A percentile compares a stretch with the other conserved stretches of the same genome.
These are phyloP conservation scores for Serendipita sp. DNA, from an alignment of 768 basidiomycete genomes.

Conservation along the genomic window DNA sequence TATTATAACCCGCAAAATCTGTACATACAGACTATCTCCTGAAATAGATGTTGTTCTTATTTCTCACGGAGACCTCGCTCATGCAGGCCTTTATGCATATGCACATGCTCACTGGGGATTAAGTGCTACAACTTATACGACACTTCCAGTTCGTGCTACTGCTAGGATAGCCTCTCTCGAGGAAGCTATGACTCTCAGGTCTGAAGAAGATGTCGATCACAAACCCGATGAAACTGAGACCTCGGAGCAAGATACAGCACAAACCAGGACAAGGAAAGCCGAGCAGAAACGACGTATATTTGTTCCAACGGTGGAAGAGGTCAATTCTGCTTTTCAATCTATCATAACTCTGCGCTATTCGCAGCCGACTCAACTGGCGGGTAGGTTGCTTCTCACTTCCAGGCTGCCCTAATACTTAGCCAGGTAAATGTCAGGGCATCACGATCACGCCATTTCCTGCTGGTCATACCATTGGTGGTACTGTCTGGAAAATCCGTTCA, in stretches of 20 bases:
- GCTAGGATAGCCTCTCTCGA: slow-evolving; percentile 81
- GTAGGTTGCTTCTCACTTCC: slow-evolving; percentile 25
- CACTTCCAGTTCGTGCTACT: slow-evolving; percentile 90
- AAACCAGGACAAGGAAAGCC: not conserved
- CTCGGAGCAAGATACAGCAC: not conserved
- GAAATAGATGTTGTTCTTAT: slow-evolving; percentile 79
- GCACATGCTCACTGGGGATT: slow-evolving; percentile 78
- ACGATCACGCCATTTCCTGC: slow-evolving; percentile 92
- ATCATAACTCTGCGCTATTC: slow-evolving; percentile 88
- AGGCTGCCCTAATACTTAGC: not conserved
- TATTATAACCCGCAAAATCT: not conserved
- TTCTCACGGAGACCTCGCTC: slow-evolving; percentile 81
- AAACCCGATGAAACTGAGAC: slow-evolving; percentile 10
- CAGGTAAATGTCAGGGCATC: slow-evolving; percentile 80
- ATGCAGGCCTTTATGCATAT: slow-evolving; percentile 85
- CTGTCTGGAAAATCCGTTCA: slow-evolving; percentile 97
- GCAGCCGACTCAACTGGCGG: slow-evolving; percentile 88
- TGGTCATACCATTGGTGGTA: slow-evolving; percentile 89
- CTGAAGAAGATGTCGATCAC: slow-evolving; percentile 53
- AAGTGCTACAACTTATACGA: slow-evolving; percentile 81
- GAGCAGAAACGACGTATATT: slow-evolving; percentile 10
- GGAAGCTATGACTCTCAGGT: slow-evolving; percentile 66
- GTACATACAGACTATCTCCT: slow-evolving; percentile 45
- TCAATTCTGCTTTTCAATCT: slow-evolving; percentile 83
- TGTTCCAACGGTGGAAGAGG: slow-evolving; percentile 64